Conservation (phyloP, 2,329 filamentous ascomycete genomes). For the Colletotrichum abscissum region DNA sequence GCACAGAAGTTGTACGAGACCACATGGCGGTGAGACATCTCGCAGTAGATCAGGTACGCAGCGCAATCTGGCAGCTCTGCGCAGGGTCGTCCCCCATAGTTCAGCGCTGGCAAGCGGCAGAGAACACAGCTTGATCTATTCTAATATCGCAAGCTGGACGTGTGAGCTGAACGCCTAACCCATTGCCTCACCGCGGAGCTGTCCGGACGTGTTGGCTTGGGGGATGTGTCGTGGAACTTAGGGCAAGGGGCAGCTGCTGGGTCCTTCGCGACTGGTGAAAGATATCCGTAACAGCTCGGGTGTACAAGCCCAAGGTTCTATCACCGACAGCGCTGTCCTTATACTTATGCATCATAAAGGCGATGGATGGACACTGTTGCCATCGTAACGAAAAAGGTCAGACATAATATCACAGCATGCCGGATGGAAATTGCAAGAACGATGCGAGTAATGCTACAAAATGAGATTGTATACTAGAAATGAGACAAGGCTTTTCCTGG, state of each 20-base stretch:
- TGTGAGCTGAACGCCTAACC: background rate
- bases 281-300: background rate
- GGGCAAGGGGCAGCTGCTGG: background rate
- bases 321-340: background rate
- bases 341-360: background rate
- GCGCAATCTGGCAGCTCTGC: slow-evolving; percentile 7
- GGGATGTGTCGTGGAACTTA: background rate
- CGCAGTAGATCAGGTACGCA: slow-evolving; percentile 12
- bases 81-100: background rate
- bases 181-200: background rate
- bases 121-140: background rate
- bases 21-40: slow-evolving; percentile 16
- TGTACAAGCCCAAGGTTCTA: background rate
- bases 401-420: background rate
- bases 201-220: background rate
- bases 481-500: slow-evolving; percentile 33
- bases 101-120: background rate
- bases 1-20: background rate
- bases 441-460: slow-evolving; percentile 13
- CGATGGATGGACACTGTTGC: background rate
- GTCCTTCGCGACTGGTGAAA: background rate
- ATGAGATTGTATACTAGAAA: slow-evolving; percentile 23
- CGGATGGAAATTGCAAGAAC: background rate
- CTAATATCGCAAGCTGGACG: background rate
- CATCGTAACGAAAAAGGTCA: background rate